Percentiles rank a stretch among this genome's conserved stretches.
Evolutionary conservation across 257 asterid species (phyloP).

Genomic region (Forsythia viridissima): DNA sequence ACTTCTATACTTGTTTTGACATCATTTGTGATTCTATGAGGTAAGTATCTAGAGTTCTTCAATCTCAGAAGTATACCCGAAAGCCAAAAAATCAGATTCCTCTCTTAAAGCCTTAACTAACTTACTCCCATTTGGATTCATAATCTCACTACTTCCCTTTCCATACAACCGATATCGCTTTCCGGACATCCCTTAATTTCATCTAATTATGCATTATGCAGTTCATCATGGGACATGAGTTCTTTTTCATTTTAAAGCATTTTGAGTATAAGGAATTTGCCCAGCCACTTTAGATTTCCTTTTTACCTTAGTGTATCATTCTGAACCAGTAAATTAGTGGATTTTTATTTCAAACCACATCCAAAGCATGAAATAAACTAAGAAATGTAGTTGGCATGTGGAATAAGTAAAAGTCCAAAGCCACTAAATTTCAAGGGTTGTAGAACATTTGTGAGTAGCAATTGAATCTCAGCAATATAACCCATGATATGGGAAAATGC

Average conservation of each 20-base stretch:
- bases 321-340: neutral
- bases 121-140: neutral
- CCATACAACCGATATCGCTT: conserved; percentile 1
- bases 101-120: neutral
- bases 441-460: neutral
- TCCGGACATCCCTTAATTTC: neutral
- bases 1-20: neutral
- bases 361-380: neutral
- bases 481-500: neutral
- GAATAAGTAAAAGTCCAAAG: conserved; percentile 7
- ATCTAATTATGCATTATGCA: neutral
- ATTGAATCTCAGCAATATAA: conserved; percentile 2
- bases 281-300: neutral
- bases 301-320: neutral
- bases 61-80: neutral
- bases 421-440: neutral
- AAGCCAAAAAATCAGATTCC: neutral
- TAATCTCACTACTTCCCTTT: conserved; percentile 12
- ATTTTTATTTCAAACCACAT: neutral
- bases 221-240: neutral
- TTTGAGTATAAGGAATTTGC: neutral
- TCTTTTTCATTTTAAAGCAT: neutral
- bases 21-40: neutral
- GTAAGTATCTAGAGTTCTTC: neutral
- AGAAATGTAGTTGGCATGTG: neutral